Base-by-base conservation (phyloP, 2,329 filamentous ascomycete genomes). In the Calonectria multiphialidica region DNA sequence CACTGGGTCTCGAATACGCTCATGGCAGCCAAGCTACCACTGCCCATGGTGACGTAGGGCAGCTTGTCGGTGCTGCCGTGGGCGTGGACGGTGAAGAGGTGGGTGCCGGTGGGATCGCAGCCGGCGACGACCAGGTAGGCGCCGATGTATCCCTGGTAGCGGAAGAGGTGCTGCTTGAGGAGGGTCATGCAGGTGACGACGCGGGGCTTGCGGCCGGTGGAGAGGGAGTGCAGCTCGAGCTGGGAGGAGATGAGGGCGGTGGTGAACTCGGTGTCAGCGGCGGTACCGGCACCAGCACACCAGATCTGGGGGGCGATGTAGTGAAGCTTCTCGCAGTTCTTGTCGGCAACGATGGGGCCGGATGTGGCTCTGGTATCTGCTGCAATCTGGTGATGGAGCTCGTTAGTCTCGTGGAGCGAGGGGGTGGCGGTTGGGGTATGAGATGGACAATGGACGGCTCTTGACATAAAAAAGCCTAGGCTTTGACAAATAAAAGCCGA, bases 251-350 rank as follows among this genome's bases (percentile, higher is more conserved):
- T 98, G 86, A 99, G 93, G 83, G 96, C 94, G 72, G 97, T 99
- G 79, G 97, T 99, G 90, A 99, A 99, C 88, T 99, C 97, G 77
- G 96, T 98, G 86, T 99, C 97, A 81, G 97, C 97, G 74, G 97
- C 97, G 64, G 97, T 99, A 85, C 97, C 97, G 78, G 97, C 97
- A 79, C 97, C 97, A 12, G 97, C 97, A 87, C 97, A 99, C 97
- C 97, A 99, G 86, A 99, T 99, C 86, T 98, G 95, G 72, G 97
- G 96, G 50, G 97, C 90, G 85, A 99, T 99, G 90, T 97, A 99
- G 88, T 99, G 97, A 76, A 99, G 93, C 89, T 99, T 99, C 88
- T 99, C 96, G 89, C 97, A 98, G 91, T 99, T 99, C 95, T 99
- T 99, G 91, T 99, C 97, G 86, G 97, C 97, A 80, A 99, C 97